Percentiles rank a stretch among this genome's conserved stretches.
These are phyloP conservation scores for Fusarium xyrophilum DNA, from an alignment of 2,329 filamentous ascomycete species.

Conservation along the genomic window DNA sequence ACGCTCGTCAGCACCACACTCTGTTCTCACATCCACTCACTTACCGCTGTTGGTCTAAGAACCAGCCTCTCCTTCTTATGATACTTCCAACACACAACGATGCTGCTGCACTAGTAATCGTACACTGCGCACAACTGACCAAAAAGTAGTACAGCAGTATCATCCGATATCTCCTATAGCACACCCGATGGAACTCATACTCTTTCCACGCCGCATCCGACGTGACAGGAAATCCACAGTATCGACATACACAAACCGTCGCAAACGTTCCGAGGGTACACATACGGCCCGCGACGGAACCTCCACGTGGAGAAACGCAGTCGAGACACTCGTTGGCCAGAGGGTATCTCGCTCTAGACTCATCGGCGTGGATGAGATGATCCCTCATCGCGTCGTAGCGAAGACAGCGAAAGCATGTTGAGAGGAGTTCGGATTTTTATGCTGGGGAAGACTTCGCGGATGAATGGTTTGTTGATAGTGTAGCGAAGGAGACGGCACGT, in stretches of 20 bases:
- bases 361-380: slow-evolving; percentile 45
- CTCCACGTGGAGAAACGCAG: slow-evolving; percentile 47
- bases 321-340: slow-evolving; percentile 51
- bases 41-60: slow-evolving; percentile 47
- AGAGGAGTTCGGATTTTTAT: slow-evolving; percentile 43
- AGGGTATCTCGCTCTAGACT: slow-evolving; percentile 45
- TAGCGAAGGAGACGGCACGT: slow-evolving; percentile 50
- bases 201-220: slow-evolving; percentile 43
- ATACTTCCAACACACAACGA: slow-evolving; percentile 51
- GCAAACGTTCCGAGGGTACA: slow-evolving; percentile 48
- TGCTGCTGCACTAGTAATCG: slow-evolving; percentile 46
- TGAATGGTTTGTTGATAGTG: slow-evolving; percentile 46
- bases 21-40: neutral
- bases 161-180: slow-evolving; percentile 49
- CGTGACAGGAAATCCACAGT: slow-evolving; percentile 52
- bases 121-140: slow-evolving; percentile 49
- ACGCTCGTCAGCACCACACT: neutral
- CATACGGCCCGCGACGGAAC: slow-evolving; percentile 48
- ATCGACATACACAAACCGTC: slow-evolving; percentile 52
- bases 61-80: slow-evolving; percentile 44
- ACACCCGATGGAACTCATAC: slow-evolving; percentile 51
- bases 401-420: slow-evolving; percentile 53
- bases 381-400: slow-evolving; percentile 43
- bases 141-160: slow-evolving; percentile 49
- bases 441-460: slow-evolving; percentile 49